Conservation (phyloP, 73 alveolate species). For the Loxodes magnus region DNA sequence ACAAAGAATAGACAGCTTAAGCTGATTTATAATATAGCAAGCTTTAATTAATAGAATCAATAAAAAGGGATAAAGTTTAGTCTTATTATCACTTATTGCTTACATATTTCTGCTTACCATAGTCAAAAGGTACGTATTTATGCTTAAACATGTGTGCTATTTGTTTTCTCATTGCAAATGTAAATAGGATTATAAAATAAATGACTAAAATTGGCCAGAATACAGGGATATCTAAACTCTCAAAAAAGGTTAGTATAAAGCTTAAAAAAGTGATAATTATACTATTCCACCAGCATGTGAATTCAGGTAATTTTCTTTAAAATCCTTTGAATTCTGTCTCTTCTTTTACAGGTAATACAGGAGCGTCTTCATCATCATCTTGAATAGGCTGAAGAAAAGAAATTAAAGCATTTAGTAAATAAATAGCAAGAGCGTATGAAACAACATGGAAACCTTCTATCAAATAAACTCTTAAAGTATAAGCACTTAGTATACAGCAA, state of each 20-base stretch:
- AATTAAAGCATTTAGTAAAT: not conserved
- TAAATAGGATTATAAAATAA: constrained; percentile 14
- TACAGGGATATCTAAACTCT: constrained; percentile 26
- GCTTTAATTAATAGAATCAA: too few relatives aligned
- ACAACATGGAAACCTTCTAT: too few relatives aligned
- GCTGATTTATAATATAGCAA: too few relatives aligned
- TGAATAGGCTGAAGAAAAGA: constrained; percentile 1
- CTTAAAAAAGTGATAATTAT: constrained; percentile 11
- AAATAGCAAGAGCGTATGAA: constrained; percentile 4
- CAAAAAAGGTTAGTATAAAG: constrained; percentile 16
- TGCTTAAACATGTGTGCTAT: constrained; percentile 12
- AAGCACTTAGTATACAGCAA: too few relatives aligned
- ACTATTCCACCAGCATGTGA: constrained; percentile 16
- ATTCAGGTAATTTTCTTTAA: constrained; percentile 22
- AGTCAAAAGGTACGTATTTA: constrained; percentile 8
- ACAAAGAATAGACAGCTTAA: too few relatives aligned
- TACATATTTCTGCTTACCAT: not conserved
- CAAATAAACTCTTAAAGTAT: too few relatives aligned
- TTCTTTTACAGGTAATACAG: constrained; percentile 26
- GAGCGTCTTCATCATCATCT: constrained; percentile 17
- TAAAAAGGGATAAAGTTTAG: too few relatives aligned
- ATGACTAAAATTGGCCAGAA: constrained; percentile 29
- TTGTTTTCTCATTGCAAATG: constrained; percentile 6
- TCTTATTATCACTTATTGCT: not conserved
- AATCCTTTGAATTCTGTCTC: constrained; percentile 23